phyloP scores from a whole-genome alignment of 148 eudicot genomes.

The Fagopyrum homotropicum region DNA sequence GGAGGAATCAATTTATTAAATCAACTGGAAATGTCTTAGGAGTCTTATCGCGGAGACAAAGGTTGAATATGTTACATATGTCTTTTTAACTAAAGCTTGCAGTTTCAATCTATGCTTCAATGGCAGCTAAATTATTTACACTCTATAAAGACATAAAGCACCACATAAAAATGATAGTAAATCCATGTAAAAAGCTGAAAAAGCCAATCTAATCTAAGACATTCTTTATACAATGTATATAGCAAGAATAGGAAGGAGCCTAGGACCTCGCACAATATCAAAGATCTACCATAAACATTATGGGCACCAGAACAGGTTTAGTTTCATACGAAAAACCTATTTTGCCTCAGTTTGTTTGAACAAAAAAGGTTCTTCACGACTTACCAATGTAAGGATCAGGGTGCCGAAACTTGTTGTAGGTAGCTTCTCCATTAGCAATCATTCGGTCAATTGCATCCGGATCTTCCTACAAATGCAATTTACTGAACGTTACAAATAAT shows the following conservation, averaged over 20 bases:
- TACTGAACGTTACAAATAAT: background rate
- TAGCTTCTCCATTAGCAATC: conserved; percentile 77
- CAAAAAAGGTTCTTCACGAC: conserved; percentile 14
- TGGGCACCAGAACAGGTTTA: background rate
- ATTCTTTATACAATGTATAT: background rate
- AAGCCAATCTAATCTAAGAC: background rate
- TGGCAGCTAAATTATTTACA: background rate
- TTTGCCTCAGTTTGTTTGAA: background rate
- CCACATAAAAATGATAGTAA: background rate
- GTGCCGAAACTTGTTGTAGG: conserved; percentile 73
- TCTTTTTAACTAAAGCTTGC: background rate
- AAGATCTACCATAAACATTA: background rate
- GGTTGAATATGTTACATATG: background rate
- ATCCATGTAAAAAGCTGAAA: background rate
- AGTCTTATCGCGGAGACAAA: background rate
- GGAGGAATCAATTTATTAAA: background rate
- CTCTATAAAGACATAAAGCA: background rate
- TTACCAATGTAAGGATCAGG: conserved; percentile 97
- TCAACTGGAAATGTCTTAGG: background rate
- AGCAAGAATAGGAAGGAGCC: background rate
- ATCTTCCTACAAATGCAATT: conserved; percentile 50
- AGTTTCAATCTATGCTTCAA: background rate
- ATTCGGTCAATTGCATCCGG: conserved; percentile 74
- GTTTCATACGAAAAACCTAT: background rate
- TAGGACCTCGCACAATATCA: background rate